Base-by-base conservation (phyloP, 1,139 yeast species). In the Hansenula sp. region DNA sequence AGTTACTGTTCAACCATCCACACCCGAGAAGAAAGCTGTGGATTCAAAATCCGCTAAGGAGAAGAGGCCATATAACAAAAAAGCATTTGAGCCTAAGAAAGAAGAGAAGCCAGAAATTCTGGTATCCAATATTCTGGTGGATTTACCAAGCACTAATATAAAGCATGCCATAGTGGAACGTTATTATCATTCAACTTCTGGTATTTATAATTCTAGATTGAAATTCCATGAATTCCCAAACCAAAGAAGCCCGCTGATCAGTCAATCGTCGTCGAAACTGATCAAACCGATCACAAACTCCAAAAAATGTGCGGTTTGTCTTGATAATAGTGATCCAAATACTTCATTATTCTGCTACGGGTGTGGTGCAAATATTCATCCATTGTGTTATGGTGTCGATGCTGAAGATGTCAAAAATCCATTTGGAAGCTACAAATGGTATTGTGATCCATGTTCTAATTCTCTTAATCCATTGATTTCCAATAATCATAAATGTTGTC, bases 401-500 rank as follows among this genome's bases (percentile, higher is more conserved):
- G 11, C 41, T 8, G 35, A 38, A 2, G 29, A 38, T 3, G 33
- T 38, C 3, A 16, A 15, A 2, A 32, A 27, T 17, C 31, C 42
- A 11, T 33, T 45, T 12, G 37, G 32, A 1, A 29, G 36, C 18
- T 47, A 63, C 37, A 75, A 71, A 41, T 91, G 98, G 98, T 63
- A 75, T 30, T 91, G 98, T 65, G 96, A 89, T 55, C 74, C 83
- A 3, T 91, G 98, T 59, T 68, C 80, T 4, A 90, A 90, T 57
- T 84, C 82, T 43, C 60, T 79, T 43, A 74, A 77, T 47, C 93
- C 94, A 0, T 56, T 72, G 8, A 69, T 73, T 30, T 75, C 83
- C 13, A 74, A 84, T 0, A 67, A 72, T 16, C 85, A 87, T 58
- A 63, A 74, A 2, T 91, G 98, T 60, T 67, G 71, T 13, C 59